phyloP scores from a whole-genome alignment of 345 rosid species.

The Arabis alpina region DNA sequence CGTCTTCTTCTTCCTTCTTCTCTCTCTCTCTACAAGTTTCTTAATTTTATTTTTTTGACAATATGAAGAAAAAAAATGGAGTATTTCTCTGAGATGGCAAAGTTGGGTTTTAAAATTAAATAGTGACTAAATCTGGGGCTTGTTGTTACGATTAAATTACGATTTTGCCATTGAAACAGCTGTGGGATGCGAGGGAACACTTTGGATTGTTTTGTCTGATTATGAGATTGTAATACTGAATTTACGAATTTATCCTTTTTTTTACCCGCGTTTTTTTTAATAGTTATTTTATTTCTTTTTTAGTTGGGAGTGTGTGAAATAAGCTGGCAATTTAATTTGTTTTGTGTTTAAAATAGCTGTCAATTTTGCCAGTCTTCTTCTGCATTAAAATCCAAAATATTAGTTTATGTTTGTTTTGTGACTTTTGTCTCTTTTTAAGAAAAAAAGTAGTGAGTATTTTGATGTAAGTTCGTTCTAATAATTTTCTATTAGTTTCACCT shows the following conservation, averaged over 20 bases:
- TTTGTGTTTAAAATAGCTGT: conserved; percentile 12
- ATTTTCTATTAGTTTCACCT: neutral
- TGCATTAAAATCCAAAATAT: conserved; percentile 1
- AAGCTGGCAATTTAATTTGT: conserved; percentile 8
- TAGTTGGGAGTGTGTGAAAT: neutral
- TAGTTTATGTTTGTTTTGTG: neutral
- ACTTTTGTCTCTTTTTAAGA: no score
- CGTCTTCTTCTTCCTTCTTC: neutral
- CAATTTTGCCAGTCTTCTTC: neutral
- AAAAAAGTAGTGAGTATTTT: no score
- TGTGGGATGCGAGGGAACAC: conserved; percentile 40
- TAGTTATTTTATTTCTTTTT: neutral
- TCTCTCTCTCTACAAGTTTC: conserved; percentile 22
- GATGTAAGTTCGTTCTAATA: neutral
- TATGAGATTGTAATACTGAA: neutral
- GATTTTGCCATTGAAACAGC: conserved; percentile 36
- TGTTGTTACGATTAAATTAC: conserved; percentile 7
- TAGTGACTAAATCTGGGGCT: conserved; percentile 29
- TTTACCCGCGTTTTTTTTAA: conserved; percentile 18
- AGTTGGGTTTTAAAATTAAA: conserved; percentile 10
- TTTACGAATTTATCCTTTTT: neutral
- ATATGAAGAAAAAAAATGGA: neutral
- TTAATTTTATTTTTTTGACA: conserved; percentile 6
- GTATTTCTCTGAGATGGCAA: conserved; percentile 10
- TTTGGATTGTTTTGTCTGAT: conserved; percentile 34